phyloP scores from a whole-genome alignment of 768 basidiomycete genomes.

The Punctularia strigosozonata region DNA sequence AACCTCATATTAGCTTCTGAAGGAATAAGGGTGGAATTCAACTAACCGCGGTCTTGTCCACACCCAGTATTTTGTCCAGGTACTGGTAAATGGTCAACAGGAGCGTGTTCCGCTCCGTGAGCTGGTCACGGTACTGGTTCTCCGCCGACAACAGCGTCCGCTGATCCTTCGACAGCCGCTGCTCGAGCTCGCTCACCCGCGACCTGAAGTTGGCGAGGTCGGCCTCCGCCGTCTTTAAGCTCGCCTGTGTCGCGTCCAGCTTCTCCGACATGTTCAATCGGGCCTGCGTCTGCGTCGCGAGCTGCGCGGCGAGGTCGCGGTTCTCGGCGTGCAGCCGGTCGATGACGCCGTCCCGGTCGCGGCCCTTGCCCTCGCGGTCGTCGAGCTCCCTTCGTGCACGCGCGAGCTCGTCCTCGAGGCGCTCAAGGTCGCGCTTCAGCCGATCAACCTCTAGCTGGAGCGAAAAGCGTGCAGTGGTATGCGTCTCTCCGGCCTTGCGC shows the following conservation, averaged over 20 bases:
- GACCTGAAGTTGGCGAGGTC: conserved; percentile 52
- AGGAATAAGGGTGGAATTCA: conserved; percentile 1
- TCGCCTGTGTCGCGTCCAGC: conserved; percentile 59
- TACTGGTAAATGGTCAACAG: conserved; percentile 90
- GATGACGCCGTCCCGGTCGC: conserved; percentile 61
- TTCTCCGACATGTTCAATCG: conserved; percentile 81
- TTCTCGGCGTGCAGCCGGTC: conserved; percentile 74
- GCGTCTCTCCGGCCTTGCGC: conserved; percentile 72
- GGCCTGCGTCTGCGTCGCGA: conserved; percentile 81
- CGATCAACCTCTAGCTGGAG: conserved; percentile 86
- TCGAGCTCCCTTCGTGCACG: conserved; percentile 60
- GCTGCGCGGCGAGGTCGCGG: conserved; percentile 65
- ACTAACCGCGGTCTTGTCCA: conserved; percentile 75
- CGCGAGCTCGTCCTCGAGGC: conserved; percentile 68
- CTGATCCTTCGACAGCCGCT: conserved; percentile 73
- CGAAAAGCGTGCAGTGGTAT: conserved; percentile 73
- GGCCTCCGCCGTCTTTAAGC: conserved; percentile 51
- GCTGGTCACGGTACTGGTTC: conserved; percentile 78
- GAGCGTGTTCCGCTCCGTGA: conserved; percentile 87
- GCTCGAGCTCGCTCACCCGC: conserved; percentile 66
- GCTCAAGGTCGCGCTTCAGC: conserved; percentile 70
- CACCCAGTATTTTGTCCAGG: conserved; percentile 86
- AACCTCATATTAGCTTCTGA: no score
- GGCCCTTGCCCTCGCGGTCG: conserved; percentile 47
- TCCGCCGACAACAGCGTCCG: conserved; percentile 59